Percentiles rank a stretch among this genome's conserved stretches.
Evolutionary conservation across 139 green algal species (phyloP).

Genomic region (Klebsormidium nitens): DNA sequence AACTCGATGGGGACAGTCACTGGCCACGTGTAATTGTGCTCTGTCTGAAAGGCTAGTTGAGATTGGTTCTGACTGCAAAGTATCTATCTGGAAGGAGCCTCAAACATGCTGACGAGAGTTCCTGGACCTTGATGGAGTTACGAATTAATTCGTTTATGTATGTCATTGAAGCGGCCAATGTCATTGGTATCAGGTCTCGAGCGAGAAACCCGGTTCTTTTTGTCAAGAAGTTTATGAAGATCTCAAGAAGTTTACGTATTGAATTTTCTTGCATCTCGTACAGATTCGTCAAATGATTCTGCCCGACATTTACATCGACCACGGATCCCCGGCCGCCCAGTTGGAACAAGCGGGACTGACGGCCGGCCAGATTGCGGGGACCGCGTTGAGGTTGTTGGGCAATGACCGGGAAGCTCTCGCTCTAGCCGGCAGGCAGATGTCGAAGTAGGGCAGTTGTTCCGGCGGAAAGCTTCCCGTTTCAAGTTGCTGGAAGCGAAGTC

Average conservation of each 20-base stretch:
- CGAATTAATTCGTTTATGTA: background rate
- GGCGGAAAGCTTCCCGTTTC: background rate
- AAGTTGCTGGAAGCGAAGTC: no score
- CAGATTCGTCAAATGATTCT: constrained; percentile 79
- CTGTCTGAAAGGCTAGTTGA: no score
- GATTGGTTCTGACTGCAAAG: no score
- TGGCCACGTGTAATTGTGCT: background rate
- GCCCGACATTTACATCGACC: constrained; percentile 90
- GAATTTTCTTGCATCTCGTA: constrained; percentile 1
- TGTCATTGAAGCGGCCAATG: background rate
- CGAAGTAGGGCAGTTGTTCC: background rate
- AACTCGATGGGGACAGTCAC: background rate
- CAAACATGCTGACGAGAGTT: background rate
- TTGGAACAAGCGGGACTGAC: constrained; percentile 83
- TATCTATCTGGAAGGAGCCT: background rate
- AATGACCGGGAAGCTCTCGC: constrained; percentile 26
- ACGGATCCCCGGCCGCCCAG: constrained; percentile 82
- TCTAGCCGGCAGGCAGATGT: no score
- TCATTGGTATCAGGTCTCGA: no score
- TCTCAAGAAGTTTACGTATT: background rate
- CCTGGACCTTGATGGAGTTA: background rate
- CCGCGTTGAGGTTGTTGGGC: constrained; percentile 70
- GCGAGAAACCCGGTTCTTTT: no score
- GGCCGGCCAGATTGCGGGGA: constrained; percentile 77
- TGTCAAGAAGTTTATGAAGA: background rate